Base-by-base conservation (phyloP, 1,284 basidiomycete genomes). In the Pascua guehoae region DNA sequence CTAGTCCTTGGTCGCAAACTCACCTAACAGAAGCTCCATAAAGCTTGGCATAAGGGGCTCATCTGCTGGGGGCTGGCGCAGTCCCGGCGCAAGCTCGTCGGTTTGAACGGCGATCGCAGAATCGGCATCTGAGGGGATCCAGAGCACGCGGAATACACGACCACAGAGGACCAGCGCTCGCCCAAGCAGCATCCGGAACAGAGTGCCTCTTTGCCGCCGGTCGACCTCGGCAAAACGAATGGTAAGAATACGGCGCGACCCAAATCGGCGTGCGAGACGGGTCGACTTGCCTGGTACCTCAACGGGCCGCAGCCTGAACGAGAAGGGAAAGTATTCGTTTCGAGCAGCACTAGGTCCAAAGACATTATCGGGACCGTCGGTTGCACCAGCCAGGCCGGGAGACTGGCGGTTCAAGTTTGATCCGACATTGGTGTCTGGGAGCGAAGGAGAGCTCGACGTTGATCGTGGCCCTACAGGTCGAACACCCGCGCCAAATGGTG, bases 211-310 rank as follows among this genome's bases (percentile, higher is more conserved):
- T 7, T 32, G 43, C 9, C 50, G 36, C 2, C 50, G 47, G 8
- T 50, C 50, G 17, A 60, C 43, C 15, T 50, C 17, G 18, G 44
- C 36, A 41, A 69, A 51, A 41, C 66, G 67, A 41, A 74, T 58
- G 7, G 51, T 61, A 39, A 74, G 44, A 17, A 72, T 50, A 9
- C 69, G 58, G 1, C 72, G 58, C 1, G 70, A 70, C 0, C 70
- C 72, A 43, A 66, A 70, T 14, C 67, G 56, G 3, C 72, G 55
- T 12, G 71, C 70, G 1, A 74, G 56, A 2, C 70, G 64, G 37
- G 54, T 65, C 10, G 70, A 72, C 37, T 68, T 69, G 9, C 67
- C 66, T 0, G 67, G 62, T 61, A 67, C 66, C 2, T 67, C 63
- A 10, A 69, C 63, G 0, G 60, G 51, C 12, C 56, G 47, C 4